phyloP scores from a whole-genome alignment of 345 rosid species.

The Eucalyptus shirleyi region DNA sequence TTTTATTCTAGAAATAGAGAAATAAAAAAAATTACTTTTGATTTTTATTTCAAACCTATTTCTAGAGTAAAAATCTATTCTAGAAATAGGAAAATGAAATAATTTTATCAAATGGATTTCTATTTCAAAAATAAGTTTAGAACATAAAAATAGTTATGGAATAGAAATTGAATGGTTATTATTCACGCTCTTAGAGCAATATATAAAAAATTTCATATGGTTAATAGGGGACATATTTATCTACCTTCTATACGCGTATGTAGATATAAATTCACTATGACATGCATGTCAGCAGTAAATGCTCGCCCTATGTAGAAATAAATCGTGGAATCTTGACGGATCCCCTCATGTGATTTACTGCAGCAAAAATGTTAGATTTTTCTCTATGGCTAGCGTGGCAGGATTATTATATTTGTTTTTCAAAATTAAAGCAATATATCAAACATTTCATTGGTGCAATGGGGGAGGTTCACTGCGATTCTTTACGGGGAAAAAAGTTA shows the following conservation, averaged over 20 bases:
- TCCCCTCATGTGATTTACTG: background rate
- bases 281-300: background rate
- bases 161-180: too few relatives aligned
- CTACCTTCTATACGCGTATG: background rate
- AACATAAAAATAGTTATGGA: too few relatives aligned
- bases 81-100: too few relatives aligned
- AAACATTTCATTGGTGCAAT: background rate
- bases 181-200: background rate
- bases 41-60: too few relatives aligned
- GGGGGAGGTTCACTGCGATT: background rate
- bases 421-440: background rate
- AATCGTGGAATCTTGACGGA: background rate
- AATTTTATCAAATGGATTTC: too few relatives aligned
- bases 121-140: too few relatives aligned
- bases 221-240: background rate
- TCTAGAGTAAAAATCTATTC: too few relatives aligned
- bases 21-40: too few relatives aligned
- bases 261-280: background rate
- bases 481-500: background rate
- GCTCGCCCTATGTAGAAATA: background rate
- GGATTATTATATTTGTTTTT: background rate
- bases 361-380: background rate
- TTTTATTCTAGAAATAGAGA: too few relatives aligned
- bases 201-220: background rate
- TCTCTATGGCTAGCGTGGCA: background rate